phyloP scores from a whole-genome alignment of 2,329 filamentous ascomycete genomes.

The Didymella lethalis region DNA sequence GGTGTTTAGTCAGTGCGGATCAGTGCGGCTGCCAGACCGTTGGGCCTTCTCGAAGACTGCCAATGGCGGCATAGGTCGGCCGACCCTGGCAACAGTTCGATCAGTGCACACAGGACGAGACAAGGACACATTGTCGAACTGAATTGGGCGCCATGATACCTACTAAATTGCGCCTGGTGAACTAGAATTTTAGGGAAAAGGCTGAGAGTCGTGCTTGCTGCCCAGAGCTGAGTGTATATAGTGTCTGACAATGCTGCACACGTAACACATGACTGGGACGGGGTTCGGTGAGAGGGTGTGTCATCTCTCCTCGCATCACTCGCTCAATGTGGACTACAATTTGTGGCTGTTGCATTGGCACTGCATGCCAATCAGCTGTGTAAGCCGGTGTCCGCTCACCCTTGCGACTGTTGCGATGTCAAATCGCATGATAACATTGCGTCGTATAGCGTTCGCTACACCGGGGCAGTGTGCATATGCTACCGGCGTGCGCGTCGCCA shows the following conservation, averaged over 20 bases:
- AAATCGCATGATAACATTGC: conserved; percentile 20
- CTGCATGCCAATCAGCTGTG: conserved; percentile 10
- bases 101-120: conserved; percentile 1
- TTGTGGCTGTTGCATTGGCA: conserved; percentile 10
- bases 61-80: conserved; percentile 17
- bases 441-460: conserved; percentile 9
- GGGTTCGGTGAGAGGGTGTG: conserved; percentile 1
- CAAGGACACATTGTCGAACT: conserved; percentile 10
- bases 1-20: conserved; percentile 23
- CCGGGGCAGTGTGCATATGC: conserved; percentile 14
- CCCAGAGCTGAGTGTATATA: conserved; percentile 5
- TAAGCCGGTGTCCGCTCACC: conserved; percentile 24
- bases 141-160: not conserved
- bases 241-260: conserved; percentile 8
- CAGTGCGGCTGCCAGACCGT: conserved; percentile 14
- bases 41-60: conserved; percentile 28
- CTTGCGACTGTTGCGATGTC: conserved; percentile 14
- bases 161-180: not conserved
- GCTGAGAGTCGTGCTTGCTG: conserved; percentile 3
- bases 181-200: not conserved
- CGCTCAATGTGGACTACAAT: conserved; percentile 1
- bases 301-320: conserved; percentile 1
- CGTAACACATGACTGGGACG: conserved; percentile 6
- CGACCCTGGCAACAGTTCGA: not conserved
- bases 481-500: conserved; percentile 17